Percentiles rank a stretch among this genome's conserved stretches.
Evolutionary conservation across 2,329 filamentous ascomycete species (phyloP).

Genomic region (Neodidymelliopsis sp.): DNA sequence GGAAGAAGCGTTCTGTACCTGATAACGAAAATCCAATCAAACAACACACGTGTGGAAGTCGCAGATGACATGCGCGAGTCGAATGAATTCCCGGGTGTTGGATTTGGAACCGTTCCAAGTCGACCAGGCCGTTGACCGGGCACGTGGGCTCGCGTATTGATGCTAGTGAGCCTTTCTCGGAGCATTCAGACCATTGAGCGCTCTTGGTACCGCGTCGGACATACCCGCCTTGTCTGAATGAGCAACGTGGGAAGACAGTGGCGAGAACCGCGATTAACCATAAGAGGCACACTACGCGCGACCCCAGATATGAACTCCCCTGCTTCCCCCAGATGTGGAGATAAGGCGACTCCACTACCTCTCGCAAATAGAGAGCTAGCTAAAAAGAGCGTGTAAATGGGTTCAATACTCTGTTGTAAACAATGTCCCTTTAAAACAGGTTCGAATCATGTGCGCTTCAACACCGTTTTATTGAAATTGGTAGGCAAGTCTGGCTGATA

Average conservation of each 20-base stretch:
- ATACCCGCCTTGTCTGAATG: neutral
- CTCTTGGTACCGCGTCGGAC: neutral
- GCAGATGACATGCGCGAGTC: constrained; percentile 16
- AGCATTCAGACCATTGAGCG: neutral
- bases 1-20: constrained; percentile 19
- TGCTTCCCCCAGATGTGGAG: neutral
- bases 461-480: too few relatives aligned
- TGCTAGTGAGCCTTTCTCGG: neutral
- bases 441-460: too few relatives aligned
- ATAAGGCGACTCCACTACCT: constrained; percentile 1
- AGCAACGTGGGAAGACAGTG: neutral
- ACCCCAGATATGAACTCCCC: neutral
- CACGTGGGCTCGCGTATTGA: constrained; percentile 11
- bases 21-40: constrained; percentile 41
- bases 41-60: constrained; percentile 33
- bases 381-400: too few relatives aligned
- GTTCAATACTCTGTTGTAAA: too few relatives aligned
- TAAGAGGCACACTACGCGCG: neutral
- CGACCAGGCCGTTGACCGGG: constrained; percentile 4
- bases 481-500: too few relatives aligned
- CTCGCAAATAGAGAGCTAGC: too few relatives aligned
- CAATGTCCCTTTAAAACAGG: too few relatives aligned
- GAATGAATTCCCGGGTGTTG: constrained; percentile 26
- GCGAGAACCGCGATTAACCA: neutral
- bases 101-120: constrained; percentile 4